phyloP scores from a whole-genome alignment of 306 rosid species.

The Crataegus laevigata region DNA sequence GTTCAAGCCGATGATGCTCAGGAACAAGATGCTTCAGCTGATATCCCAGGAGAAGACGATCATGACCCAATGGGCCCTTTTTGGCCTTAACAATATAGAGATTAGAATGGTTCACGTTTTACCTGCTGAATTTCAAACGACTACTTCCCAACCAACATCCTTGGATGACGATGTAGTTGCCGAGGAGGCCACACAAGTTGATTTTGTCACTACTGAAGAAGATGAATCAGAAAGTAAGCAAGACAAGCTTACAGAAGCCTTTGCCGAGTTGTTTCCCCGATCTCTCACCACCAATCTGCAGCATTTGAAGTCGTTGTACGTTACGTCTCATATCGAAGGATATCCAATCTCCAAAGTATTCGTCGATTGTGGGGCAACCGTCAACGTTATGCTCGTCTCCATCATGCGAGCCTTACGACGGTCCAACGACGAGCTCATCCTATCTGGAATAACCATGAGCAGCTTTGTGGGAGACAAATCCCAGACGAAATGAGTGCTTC shows the following conservation, averaged over 20 bases:
- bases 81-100: accelerated
- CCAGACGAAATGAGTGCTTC: accelerated
- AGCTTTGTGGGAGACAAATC: accelerated
- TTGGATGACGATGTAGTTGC: too few species aligned
- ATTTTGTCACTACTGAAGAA: accelerated
- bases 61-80: accelerated
- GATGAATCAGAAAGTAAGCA: accelerated
- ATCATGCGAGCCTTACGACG: too few species aligned
- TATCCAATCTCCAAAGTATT: too few species aligned
- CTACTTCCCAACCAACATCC: accelerated
- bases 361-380: too few species aligned
- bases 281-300: accelerated
- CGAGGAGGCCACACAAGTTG: accelerated
- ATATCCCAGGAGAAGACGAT: too few species aligned
- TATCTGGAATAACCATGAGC: accelerated
- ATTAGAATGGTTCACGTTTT: too few species aligned
- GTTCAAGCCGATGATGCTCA: too few species aligned
- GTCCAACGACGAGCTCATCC: too few species aligned
- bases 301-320: too few species aligned
- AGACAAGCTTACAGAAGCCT: accelerated
- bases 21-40: too few species aligned
- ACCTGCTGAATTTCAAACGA: accelerated
- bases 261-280: accelerated
- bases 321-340: too few species aligned
- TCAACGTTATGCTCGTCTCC: too few species aligned